phyloP scores from a whole-genome alignment of 768 basidiomycete species.

The Pisolithus sp. region DNA sequence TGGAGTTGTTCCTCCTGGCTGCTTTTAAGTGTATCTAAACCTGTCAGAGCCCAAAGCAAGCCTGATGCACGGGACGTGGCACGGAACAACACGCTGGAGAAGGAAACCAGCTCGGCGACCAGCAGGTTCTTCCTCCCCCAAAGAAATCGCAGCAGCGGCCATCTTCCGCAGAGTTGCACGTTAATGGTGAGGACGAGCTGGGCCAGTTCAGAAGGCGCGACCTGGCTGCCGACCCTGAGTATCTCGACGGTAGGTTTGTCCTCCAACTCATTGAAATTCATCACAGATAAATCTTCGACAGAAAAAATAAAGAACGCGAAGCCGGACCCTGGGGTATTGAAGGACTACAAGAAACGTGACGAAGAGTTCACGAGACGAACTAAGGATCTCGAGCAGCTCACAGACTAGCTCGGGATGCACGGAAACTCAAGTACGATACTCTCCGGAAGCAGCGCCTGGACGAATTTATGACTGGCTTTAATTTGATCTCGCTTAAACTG shows the following conservation, averaged over 20 bases:
- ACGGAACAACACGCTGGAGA: conserved; percentile 68
- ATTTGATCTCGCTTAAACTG: conserved; percentile 83
- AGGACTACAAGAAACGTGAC: conserved; percentile 87
- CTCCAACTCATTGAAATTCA: background rate
- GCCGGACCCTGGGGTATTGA: conserved; percentile 81
- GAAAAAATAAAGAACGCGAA: conserved; percentile 80
- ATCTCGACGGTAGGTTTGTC: conserved; percentile 68
- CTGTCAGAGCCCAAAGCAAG: conserved; percentile 65
- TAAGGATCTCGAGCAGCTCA: conserved; percentile 77
- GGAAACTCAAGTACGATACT: conserved; percentile 81
- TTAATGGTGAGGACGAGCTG: conserved; percentile 68
- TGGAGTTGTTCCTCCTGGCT: conserved; percentile 4
- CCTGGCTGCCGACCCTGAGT: conserved; percentile 68
- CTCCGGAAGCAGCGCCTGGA: conserved; percentile 84
- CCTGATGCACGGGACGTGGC: conserved; percentile 77
- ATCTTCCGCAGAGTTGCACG: conserved; percentile 55
- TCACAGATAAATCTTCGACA: conserved; percentile 25
- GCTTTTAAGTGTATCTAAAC: background rate
- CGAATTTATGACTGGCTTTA: conserved; percentile 97
- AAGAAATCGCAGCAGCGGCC: conserved; percentile 31
- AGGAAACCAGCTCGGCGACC: conserved; percentile 51
- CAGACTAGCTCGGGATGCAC: conserved; percentile 64
- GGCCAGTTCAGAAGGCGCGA: conserved; percentile 63
- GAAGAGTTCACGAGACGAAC: conserved; percentile 88
- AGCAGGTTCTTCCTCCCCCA: conserved; percentile 10